Percentiles rank a stretch among this genome's conserved stretches.
phyloP scores from a whole-genome alignment of 164 flowering plant species.

The Dillenia turbinata region DNA sequence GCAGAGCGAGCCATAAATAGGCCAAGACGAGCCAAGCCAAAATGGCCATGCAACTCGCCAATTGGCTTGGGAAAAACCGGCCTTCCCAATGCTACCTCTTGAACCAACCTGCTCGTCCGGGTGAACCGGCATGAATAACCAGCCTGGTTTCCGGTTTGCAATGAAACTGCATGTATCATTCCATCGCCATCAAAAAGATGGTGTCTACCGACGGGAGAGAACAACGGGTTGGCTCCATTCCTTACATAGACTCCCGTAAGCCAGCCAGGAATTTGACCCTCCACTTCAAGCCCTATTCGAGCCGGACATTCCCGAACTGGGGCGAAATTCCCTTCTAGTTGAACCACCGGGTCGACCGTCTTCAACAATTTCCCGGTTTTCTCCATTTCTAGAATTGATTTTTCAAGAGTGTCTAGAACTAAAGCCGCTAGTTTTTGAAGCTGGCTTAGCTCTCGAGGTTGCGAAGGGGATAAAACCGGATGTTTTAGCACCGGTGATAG shows the following conservation, averaged over 20 bases:
- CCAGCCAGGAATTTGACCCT: slow-evolving; percentile 23
- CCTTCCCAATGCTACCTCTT: slow-evolving; percentile 25
- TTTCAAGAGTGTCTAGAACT: slow-evolving; percentile 20
- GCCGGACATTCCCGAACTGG: slow-evolving; percentile 35
- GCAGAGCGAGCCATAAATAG: slow-evolving; percentile 34
- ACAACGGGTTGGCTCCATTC: slow-evolving; percentile 35
- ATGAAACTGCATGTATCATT: slow-evolving; percentile 32
- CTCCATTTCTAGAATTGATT: slow-evolving; percentile 12
- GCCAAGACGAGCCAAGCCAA: slow-evolving; percentile 34
- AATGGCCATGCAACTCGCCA: slow-evolving; percentile 49
- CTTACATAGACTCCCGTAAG: slow-evolving; percentile 27
- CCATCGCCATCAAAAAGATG: slow-evolving; percentile 41
- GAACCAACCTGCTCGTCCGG: slow-evolving; percentile 28
- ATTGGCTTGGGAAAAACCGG: slow-evolving; percentile 35
- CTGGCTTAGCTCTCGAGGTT: slow-evolving; percentile 13
- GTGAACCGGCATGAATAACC: slow-evolving; percentile 34
- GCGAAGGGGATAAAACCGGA: neutral
- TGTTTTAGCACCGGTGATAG: neutral
- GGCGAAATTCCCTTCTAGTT: slow-evolving; percentile 32
- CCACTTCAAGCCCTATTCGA: slow-evolving; percentile 19
- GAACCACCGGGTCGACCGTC: slow-evolving; percentile 28
- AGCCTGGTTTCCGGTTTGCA: slow-evolving; percentile 8
- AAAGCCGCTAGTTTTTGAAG: slow-evolving; percentile 24
- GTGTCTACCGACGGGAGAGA: slow-evolving; percentile 25
- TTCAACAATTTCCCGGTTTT: slow-evolving; percentile 13